Evolutionary conservation across 345 rosid genomes (phyloP), one percentile per base, ranked within the genome.

Genomic region (Durio zibethinus): DNA sequence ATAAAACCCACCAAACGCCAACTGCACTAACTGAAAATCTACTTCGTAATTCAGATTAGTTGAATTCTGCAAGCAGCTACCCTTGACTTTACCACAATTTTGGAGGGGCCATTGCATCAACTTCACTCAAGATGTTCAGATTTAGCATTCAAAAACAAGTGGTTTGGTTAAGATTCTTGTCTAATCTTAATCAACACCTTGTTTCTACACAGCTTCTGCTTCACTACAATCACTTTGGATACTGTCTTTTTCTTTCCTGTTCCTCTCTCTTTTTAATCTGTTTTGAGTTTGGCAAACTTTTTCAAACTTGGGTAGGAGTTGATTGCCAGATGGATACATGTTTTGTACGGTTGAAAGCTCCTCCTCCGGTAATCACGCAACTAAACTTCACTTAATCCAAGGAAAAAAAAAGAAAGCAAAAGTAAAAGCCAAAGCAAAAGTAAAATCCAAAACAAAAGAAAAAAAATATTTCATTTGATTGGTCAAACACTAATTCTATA

Each of bases 301-400:
- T 18, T 9, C 25, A 10, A 29, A 48, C 29, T 71, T 50, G 6
- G 74, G 60, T 31, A 31, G 16, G 60, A 18, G 59, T 18, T 71
- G 60, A 50, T 71, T 33, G 75, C 75, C 61, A 50, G 25, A 31
- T 27, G 25, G 4, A 31, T 29, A 14, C 40, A 16, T 1, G 18
- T 4, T 70, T 31, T 16, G 38, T 16, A 27, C 5, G 56, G 10
- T 29, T 52, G 75, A 33, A 20, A 18, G 2, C 20, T 33, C 2
- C 42, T n/a, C 11, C 18, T 10, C 59, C 79, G 64, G 2, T 66
- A 52, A 76, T 76, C 79, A 64, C 73, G 79, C 63, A 16, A 76
- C 73, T 35, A 76, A 74, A 31, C 71, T 48, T 15, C 18, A 18
- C 27, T 65, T 21, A 21, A 50, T 38, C 73, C 15, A 36, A 15